Percentiles rank a stretch among this genome's conserved stretches.
Evolutionary conservation across 2,329 filamentous ascomycete genomes (phyloP).

Genomic region (Shiraia sp.): DNA sequence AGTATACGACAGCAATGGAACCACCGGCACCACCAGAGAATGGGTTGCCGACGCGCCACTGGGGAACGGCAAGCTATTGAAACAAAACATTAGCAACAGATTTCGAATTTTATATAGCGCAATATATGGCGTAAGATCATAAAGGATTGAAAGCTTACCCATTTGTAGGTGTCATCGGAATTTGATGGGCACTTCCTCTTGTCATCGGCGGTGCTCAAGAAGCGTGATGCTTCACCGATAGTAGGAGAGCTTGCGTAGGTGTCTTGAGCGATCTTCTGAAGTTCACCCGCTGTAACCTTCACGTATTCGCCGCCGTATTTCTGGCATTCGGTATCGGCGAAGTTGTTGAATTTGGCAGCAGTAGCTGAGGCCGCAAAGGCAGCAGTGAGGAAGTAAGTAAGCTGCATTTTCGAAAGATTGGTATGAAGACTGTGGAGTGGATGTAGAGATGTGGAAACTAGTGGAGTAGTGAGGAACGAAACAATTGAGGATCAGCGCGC

Average conservation of each 20-base stretch:
- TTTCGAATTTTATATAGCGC: not conserved
- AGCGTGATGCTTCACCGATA: not conserved
- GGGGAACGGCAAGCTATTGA: not conserved
- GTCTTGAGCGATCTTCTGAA: not conserved
- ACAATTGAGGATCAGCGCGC: too few species aligned
- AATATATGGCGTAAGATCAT: not conserved
- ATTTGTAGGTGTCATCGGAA: constrained; percentile 1
- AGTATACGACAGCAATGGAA: constrained; percentile 3
- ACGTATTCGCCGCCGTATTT: not conserved
- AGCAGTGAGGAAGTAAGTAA: not conserved
- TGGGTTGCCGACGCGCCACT: not conserved
- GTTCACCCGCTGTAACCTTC: not conserved
- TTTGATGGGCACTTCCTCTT: not conserved
- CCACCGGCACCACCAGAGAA: not conserved
- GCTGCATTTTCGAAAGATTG: not conserved
- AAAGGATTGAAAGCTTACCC: not conserved
- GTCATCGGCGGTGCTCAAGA: not conserved
- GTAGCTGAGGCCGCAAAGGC: not conserved
- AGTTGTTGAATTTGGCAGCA: not conserved
- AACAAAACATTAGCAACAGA: not conserved
- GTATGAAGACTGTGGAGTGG: too few species aligned
- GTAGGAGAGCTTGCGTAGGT: not conserved
- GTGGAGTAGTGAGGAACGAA: too few species aligned
- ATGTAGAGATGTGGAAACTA: too few species aligned
- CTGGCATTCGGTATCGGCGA: not conserved